phyloP scores from a whole-genome alignment of 2,329 filamentous ascomycete genomes.

The Epichloe scottii region DNA sequence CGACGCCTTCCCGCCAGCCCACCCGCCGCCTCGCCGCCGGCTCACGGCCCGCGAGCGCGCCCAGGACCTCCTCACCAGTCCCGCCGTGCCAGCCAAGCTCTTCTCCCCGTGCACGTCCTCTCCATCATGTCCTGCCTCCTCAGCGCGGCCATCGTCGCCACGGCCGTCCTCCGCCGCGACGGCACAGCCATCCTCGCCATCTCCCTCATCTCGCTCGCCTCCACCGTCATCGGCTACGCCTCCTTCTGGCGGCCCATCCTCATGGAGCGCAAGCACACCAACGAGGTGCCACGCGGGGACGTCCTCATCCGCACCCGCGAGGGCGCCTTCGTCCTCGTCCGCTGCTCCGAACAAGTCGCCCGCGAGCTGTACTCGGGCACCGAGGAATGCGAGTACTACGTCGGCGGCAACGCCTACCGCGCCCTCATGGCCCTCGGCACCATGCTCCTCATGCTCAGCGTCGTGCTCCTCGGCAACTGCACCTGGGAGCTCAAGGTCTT shows the following conservation, averaged over 20 bases:
- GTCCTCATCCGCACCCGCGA: constrained; percentile 49
- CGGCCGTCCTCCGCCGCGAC: constrained; percentile 26
- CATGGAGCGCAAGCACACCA: constrained; percentile 34
- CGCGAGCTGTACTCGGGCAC: constrained; percentile 51
- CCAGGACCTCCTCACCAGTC: constrained; percentile 30
- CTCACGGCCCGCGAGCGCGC: constrained; percentile 27
- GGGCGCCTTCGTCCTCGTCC: constrained; percentile 45
- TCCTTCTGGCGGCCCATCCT: constrained; percentile 45
- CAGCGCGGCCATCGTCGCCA: constrained; percentile 33
- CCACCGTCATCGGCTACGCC: constrained; percentile 42
- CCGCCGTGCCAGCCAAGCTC: constrained; percentile 33
- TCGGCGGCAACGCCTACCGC: constrained; percentile 34
- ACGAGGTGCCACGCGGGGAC: constrained; percentile 40
- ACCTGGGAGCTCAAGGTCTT: constrained; percentile 47
- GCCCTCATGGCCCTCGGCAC: constrained; percentile 45
- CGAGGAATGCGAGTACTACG: constrained; percentile 45
- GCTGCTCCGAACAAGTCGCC: constrained; percentile 46
- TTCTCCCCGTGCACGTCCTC: constrained; percentile 41
- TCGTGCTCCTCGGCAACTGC: constrained; percentile 50
- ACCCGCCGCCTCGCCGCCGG: constrained; percentile 11
- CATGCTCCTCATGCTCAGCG: constrained; percentile 46
- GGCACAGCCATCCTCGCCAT: constrained; percentile 30
- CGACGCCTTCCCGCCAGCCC: too few species aligned
- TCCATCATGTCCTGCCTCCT: constrained; percentile 37
- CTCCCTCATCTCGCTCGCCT: constrained; percentile 36